Evolutionary conservation across 2,329 filamentous ascomycete genomes (phyloP).

Genomic region (Fusarium sulawesiense): DNA sequence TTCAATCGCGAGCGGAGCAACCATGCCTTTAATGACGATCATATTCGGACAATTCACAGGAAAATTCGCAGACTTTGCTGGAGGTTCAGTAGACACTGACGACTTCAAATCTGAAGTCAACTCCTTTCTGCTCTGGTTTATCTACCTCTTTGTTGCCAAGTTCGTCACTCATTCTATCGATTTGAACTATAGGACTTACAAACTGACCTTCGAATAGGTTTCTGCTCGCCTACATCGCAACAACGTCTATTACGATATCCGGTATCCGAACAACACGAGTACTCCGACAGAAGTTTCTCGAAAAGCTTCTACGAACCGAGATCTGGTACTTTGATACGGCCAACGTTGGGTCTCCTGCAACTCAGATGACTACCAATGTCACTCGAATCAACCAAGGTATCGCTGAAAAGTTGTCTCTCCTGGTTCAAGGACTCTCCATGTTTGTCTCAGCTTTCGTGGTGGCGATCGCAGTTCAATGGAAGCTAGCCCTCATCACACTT

Average conservation of each 20-base stretch:
- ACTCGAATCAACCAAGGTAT: slow-evolving; percentile 55
- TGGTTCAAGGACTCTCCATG: slow-evolving; percentile 52
- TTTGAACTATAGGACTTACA: too few species aligned
- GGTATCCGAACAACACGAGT: slow-evolving; percentile 31
- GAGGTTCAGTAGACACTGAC: slow-evolving; percentile 2
- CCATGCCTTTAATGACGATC: slow-evolving; percentile 30
- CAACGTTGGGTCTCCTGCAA: slow-evolving; percentile 36
- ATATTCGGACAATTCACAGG: slow-evolving; percentile 31
- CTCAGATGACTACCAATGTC: slow-evolving; percentile 52
- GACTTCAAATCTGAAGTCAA: slow-evolving; percentile 18
- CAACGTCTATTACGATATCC: slow-evolving; percentile 6
- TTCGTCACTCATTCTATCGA: not conserved
- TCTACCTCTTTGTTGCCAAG: slow-evolving; percentile 33
- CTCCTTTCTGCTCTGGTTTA: slow-evolving; percentile 30
- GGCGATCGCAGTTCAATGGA: slow-evolving; percentile 55
- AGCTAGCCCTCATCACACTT: slow-evolving; percentile 54
- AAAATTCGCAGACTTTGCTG: slow-evolving; percentile 23
- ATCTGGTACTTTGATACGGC: slow-evolving; percentile 33
- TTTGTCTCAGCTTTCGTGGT: slow-evolving; percentile 53
- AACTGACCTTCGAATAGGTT: too few species aligned
- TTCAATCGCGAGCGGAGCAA: slow-evolving; percentile 23
- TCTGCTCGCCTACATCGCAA: slow-evolving; percentile 22
- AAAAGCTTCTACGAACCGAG: slow-evolving; percentile 28
- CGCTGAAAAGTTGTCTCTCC: slow-evolving; percentile 52
- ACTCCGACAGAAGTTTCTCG: slow-evolving; percentile 20